Percentiles rank a stretch among this genome's conserved stretches.
Evolutionary conservation across 345 rosid species (phyloP).

Genomic region (Sonneratia caseolaris): DNA sequence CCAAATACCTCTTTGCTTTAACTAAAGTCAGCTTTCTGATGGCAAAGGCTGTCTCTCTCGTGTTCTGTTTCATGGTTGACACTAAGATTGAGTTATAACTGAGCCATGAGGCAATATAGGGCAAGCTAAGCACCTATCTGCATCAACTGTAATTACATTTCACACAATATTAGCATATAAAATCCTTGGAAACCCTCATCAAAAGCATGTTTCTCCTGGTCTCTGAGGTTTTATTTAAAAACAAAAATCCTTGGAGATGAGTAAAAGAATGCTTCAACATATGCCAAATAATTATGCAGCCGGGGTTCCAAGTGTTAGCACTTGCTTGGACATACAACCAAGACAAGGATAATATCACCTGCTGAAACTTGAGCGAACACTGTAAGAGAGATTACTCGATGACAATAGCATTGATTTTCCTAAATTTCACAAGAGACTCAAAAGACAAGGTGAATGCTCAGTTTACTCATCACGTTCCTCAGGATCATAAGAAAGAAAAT

Average conservation of each 20-base stretch:
- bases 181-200: background rate
- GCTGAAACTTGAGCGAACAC: no score
- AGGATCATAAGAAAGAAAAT: background rate
- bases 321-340: background rate
- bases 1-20: constrained; percentile 68
- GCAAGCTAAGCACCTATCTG: background rate
- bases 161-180: background rate
- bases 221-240: no score
- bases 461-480: background rate
- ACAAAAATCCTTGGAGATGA: background rate
- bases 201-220: background rate
- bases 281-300: background rate
- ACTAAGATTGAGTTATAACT: background rate
- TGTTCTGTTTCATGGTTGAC: constrained; percentile 31
- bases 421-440: background rate
- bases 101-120: background rate
- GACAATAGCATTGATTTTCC: no score
- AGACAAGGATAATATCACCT: no score
- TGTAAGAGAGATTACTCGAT: no score
- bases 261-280: background rate
- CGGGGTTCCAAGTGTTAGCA: no score
- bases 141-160: background rate
- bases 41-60: constrained; percentile 62
- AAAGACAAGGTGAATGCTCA: background rate
- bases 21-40: constrained; percentile 47